Conservation (phyloP, 2,329 filamentous ascomycete species). For the Daldinia sp. region DNA sequence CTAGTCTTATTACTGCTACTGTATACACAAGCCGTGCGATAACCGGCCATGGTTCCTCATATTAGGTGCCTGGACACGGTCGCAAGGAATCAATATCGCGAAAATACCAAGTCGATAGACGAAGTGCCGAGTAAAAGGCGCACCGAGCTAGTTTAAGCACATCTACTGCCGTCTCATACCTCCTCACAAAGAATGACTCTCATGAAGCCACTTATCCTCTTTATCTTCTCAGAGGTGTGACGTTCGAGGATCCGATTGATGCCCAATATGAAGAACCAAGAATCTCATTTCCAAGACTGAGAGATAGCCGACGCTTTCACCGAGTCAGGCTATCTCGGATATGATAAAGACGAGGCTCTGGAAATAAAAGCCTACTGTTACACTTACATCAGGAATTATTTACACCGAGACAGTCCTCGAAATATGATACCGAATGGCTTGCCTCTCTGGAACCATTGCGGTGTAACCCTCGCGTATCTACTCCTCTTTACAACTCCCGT, state of each 20-base stretch:
- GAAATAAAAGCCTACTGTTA: slow-evolving; percentile 3
- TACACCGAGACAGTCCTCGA: background rate
- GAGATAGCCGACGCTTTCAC: background rate
- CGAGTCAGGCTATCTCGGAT: background rate
- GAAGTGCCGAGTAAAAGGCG: slow-evolving; percentile 19
- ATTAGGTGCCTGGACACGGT: background rate
- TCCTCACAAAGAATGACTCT: background rate
- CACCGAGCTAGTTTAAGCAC: background rate
- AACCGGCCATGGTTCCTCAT: slow-evolving; percentile 1
- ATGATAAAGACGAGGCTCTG: background rate
- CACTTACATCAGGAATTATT: background rate
- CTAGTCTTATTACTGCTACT: slow-evolving; percentile 9
- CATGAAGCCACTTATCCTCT: slow-evolving; percentile 9
- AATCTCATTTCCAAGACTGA: background rate
- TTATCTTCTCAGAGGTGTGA: background rate
- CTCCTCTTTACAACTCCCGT: background rate
- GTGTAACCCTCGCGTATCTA: background rate
- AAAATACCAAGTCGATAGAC: background rate
- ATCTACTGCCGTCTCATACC: slow-evolving; percentile 5
- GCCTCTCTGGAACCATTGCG: background rate
- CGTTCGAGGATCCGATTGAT: background rate
- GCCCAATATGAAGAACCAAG: slow-evolving; percentile 26
- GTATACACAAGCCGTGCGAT: slow-evolving; percentile 13
- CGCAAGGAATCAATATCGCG: background rate
- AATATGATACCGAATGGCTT: background rate